Conservation (phyloP, 352 stramenopile genomes). For the Pythium pyrilobum region DNA sequence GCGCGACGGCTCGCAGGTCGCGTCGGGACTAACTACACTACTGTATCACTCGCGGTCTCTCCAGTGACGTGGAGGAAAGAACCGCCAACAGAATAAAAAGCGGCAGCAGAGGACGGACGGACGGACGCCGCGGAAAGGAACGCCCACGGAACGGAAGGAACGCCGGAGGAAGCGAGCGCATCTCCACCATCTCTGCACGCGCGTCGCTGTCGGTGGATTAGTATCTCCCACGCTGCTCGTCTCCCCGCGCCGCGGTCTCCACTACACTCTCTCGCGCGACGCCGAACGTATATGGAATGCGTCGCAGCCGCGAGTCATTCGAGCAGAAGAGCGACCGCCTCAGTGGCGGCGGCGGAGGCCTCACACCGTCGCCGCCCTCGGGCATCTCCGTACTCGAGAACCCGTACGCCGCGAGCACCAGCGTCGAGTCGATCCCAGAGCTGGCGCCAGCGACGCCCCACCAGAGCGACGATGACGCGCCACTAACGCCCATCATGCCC, state of each 20-base stretch:
- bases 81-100: too few species aligned
- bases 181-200: too few species aligned
- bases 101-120: too few species aligned
- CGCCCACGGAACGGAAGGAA: too few species aligned
- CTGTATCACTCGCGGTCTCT: too few species aligned
- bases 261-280: neutral
- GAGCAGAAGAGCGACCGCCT: slow-evolving; percentile 1
- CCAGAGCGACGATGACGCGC: slow-evolving; percentile 4
- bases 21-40: too few species aligned
- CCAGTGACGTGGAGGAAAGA: too few species aligned
- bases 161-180: too few species aligned
- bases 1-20: too few species aligned
- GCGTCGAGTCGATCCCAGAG: slow-evolving; percentile 23
- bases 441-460: slow-evolving; percentile 7
- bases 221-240: too few species aligned
- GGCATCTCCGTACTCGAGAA: slow-evolving; percentile 18
- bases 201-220: too few species aligned
- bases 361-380: slow-evolving; percentile 7
- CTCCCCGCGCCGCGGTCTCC: neutral
- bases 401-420: slow-evolving; percentile 13
- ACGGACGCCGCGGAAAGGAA: too few species aligned
- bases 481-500: slow-evolving; percentile 4
- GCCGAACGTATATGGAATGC: slow-evolving; percentile 7
- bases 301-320: slow-evolving; percentile 19
- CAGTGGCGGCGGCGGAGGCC: neutral